Evolutionary conservation across 306 rosid genomes (phyloP), one percentile per base, ranked within the genome.

Genomic region (Vigna radiata): DNA sequence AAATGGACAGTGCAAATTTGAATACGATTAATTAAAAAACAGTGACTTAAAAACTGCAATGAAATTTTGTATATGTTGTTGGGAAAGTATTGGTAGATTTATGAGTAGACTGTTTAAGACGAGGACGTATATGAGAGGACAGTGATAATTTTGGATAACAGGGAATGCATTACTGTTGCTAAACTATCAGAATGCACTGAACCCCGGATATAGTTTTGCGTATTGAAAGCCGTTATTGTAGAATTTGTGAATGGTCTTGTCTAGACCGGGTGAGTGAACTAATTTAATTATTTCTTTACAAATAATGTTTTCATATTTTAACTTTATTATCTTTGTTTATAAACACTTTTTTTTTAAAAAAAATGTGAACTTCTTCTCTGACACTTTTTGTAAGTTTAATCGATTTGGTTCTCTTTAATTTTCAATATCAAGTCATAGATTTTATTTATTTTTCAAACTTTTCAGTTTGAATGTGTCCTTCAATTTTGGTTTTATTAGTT

Each of bases 151-250:
- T 21, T 63, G 27, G 46, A 61, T 33, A 63, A 36, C 21, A 4
- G 70, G 2, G 9, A 64, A 64, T 64, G 70, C 49, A 64, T 33
- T 64, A 9, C 49, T 17, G 49, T 64, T 18, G 49, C 9, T 64
- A 41, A 19, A 65, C 50, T 39, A 41, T 66, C 7, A 23, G 72
- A 41, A 41, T 19, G 76, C 52, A 36, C 65, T 13, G 36, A 72
- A 54, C 25, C 23, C 15, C 64, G n/a, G 50, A 52, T 70, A 72
- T 72, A 72, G 52, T 36, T 54, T 37, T 52, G n/a, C 36, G 49
- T 17, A 70, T 9, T 53, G 76, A 72, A 14, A 36, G 65, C 47
- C 52, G 16, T 72, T 54, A 62, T 61, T 62, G 4, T 58, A 13
- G 52, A 67, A 25, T 58, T 25, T 58, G 39, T 25, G 18, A 9